Percentiles rank a stretch among this genome's conserved stretches.
Evolutionary conservation across 1,284 basidiomycete species (phyloP).

Genomic region (Vanrija sp.): DNA sequence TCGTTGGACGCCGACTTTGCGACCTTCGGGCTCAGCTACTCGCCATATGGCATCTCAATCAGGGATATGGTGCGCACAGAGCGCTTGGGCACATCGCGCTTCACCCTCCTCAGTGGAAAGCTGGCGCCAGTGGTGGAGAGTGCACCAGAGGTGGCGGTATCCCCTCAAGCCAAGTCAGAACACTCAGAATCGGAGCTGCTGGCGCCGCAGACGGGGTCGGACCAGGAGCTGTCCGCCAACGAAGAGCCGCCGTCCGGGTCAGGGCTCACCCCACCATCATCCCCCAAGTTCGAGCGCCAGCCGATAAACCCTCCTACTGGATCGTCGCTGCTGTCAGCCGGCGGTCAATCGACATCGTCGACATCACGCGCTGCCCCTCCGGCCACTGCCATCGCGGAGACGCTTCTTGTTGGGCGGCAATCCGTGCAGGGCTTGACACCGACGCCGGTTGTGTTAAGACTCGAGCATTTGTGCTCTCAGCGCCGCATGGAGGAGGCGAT

Average conservation of each 20-base stretch:
- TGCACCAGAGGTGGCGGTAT: neutral
- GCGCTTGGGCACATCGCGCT: conserved; percentile 24
- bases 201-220: neutral
- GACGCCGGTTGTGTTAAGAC: conserved; percentile 36
- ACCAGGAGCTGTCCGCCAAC: neutral
- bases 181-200: neutral
- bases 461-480: conserved; percentile 44
- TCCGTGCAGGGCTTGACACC: conserved; percentile 46
- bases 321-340: conserved; percentile 21
- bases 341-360: neutral
- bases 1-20: conserved; percentile 51
- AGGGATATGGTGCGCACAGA: conserved; percentile 42
- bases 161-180: neutral
- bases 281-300: conserved; percentile 26
- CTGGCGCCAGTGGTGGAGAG: conserved; percentile 12
- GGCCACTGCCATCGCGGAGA: conserved; percentile 42
- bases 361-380: neutral
- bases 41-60: conserved; percentile 46
- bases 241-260: conserved; percentile 43
- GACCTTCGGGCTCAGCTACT: conserved; percentile 38
- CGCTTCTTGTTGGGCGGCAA: conserved; percentile 46
- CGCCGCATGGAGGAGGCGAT: conserved; percentile 47
- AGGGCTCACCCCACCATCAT: conserved; percentile 40
- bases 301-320: conserved; percentile 17
- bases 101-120: conserved; percentile 32